Evolutionary conservation across 1,284 basidiomycete genomes (phyloP), one percentile per base, ranked within the genome.

Genomic region (Vanrija sp.): DNA sequence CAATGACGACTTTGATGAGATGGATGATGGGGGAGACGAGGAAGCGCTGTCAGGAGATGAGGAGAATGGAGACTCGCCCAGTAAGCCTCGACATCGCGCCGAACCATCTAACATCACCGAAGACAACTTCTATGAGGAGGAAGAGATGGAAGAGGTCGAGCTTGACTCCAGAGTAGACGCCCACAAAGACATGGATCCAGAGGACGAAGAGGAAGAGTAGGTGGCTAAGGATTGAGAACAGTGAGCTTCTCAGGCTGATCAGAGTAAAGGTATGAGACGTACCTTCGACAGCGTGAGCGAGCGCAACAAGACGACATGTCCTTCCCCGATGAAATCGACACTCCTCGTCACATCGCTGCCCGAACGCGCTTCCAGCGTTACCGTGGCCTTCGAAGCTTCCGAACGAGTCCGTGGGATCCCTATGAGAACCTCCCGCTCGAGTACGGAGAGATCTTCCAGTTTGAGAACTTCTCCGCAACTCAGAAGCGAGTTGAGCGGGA

Each of bases 241-340:
- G 1, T 42, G 7, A 5, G 14, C 6, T 29, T 45, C 26, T 44
- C 56, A 44, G 52, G 44, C 56, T 29, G 45, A 16, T 26, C 21
- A 52, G 48, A 44, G 14, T 9, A 49, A 64, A 91, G 89, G 67
- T 78, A 91, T 44, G 80, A 82, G 55, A 80, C 79, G 3, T 92
- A 88, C 85, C 80, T 84, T 52, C 58, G 78, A 82, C 65, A 83
- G 82, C 57, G 71, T 10, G 78, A 78, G 60, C 70, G 70, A n/a
- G 75, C 76, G 28, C 87, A 91, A 64, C 82, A 85, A 49, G 86
- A 89, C 48, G 90, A 97, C 65, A 78, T 85, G 23, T 80, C 84
- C 19, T 98, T 98, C 78, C 96, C 95, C 0, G 95, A 99, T 70
- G 95, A 99, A 74, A 83, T 97, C n/a, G 95, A 98, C 66, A 98